A percentile compares a stretch with the other conserved stretches of the same genome.
Conservation (phyloP, 257 asterid genomes). For the Schizonepeta tenuifolia region DNA sequence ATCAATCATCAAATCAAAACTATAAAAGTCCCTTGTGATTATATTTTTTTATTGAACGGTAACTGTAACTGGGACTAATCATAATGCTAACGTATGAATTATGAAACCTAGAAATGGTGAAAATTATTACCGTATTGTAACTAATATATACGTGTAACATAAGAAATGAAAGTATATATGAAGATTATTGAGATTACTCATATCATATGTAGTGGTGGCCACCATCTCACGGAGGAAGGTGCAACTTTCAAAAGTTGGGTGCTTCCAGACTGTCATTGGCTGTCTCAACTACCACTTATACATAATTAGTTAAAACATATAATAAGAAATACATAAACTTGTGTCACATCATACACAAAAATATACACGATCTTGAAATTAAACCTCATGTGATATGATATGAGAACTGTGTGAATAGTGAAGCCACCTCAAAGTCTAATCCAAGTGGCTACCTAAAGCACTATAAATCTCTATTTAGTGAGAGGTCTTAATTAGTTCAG, state of each 20-base stretch:
- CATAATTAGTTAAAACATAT: background rate
- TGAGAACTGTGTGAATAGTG: too few relatives aligned
- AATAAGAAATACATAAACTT: background rate
- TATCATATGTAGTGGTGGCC: slow-evolving; percentile 24
- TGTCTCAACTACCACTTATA: slow-evolving; percentile 12
- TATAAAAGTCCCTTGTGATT: too few relatives aligned
- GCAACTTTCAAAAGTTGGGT: background rate
- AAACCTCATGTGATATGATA: too few relatives aligned
- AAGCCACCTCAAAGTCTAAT: too few relatives aligned
- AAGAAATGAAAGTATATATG: too few relatives aligned
- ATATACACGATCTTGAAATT: too few relatives aligned
- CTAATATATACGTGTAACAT: background rate
- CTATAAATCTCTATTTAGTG: too few relatives aligned
- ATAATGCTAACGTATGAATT: background rate
- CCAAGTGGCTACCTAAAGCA: too few relatives aligned
- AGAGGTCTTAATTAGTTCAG: too few relatives aligned
- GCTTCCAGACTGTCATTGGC: slow-evolving; percentile 30
- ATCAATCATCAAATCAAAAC: too few relatives aligned
- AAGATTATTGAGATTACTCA: background rate
- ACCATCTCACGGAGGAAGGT: slow-evolving; percentile 4
- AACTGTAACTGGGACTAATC: background rate
- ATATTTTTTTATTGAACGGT: background rate
- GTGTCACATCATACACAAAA: too few relatives aligned
- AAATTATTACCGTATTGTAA: background rate
- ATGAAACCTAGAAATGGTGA: background rate